phyloP scores from a whole-genome alignment of 2,329 filamentous ascomycete species.

The Trichoderma atrobrunneum region DNA sequence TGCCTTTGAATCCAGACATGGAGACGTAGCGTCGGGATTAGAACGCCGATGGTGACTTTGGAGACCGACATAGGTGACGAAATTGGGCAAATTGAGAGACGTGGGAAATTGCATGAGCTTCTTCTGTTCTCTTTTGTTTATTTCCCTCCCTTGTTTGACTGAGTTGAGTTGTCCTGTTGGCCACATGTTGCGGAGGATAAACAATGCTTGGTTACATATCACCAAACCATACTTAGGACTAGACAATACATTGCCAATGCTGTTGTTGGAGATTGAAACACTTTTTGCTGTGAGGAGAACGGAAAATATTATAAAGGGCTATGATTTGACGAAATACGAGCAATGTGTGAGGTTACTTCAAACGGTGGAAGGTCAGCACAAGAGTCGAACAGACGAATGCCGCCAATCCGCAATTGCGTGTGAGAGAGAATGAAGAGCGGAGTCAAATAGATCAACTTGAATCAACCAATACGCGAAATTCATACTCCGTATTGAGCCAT shows the following conservation, averaged over 20 bases:
- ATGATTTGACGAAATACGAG: not conserved
- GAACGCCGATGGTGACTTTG: not conserved
- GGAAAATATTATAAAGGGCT: not conserved
- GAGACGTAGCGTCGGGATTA: not conserved
- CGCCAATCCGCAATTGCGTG: not conserved
- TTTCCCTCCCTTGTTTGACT: not conserved
- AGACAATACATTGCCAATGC: not conserved
- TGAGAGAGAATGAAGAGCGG: not conserved
- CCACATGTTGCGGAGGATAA: not conserved
- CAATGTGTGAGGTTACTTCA: not conserved
- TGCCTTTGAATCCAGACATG: not conserved
- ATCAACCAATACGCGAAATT: not conserved
- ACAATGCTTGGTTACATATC: not conserved
- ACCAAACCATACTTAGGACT: not conserved
- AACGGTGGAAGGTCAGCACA: not conserved
- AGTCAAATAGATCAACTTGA: not conserved
- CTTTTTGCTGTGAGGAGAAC: not conserved
- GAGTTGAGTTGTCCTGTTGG: too few relatives aligned
- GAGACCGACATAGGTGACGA: not conserved
- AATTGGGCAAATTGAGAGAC: not conserved
- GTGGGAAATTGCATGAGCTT: not conserved
- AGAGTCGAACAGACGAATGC: not conserved
- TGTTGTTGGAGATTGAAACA: not conserved
- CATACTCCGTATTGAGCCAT: not conserved
- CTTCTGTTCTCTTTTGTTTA: not conserved